Percentiles rank a stretch among this genome's conserved stretches.
phyloP scores from a whole-genome alignment of 768 basidiomycete genomes.

The Mycena amicta region DNA sequence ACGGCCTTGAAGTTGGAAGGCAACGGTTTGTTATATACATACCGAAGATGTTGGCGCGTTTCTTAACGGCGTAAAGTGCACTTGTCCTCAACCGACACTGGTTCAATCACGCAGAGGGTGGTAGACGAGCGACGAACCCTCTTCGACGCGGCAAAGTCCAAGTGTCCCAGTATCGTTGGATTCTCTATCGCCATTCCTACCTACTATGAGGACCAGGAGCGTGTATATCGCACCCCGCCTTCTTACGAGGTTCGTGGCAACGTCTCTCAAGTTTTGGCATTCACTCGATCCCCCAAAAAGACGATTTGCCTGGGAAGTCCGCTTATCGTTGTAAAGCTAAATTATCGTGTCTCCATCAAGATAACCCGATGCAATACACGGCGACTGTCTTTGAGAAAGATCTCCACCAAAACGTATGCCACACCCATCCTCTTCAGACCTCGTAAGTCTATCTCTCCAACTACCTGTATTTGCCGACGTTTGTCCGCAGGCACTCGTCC shows the following conservation, averaged over 20 bases:
- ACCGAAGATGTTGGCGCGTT: too few relatives aligned
- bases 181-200: slow-evolving; percentile 39
- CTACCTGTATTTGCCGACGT: not conserved
- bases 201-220: slow-evolving; percentile 33
- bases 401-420: slow-evolving; percentile 36
- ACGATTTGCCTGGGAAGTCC: slow-evolving; percentile 16
- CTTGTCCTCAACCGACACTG: slow-evolving; percentile 39
- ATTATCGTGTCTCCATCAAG: slow-evolving; percentile 37
- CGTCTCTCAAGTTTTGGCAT: not conserved
- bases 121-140: slow-evolving; percentile 33
- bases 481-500: slow-evolving; percentile 19
- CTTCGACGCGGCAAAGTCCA: slow-evolving; percentile 30
- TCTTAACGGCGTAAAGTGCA: slow-evolving; percentile 18
- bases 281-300: not conserved
- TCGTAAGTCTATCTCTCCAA: slow-evolving; percentile 6
- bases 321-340: slow-evolving; percentile 34
- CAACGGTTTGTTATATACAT: slow-evolving; percentile 13
- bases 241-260: slow-evolving; percentile 34
- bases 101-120: slow-evolving; percentile 30
- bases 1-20: slow-evolving; percentile 36
- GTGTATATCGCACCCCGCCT: slow-evolving; percentile 37
- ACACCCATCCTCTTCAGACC: slow-evolving; percentile 14
- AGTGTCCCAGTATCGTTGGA: slow-evolving; percentile 42
- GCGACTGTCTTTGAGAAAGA: slow-evolving; percentile 10
- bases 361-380: slow-evolving; percentile 22